A percentile compares a stretch with the other conserved stretches of the same genome.
phyloP scores from a whole-genome alignment of 1,284 basidiomycete species.

The Malassezia cuniculi region DNA sequence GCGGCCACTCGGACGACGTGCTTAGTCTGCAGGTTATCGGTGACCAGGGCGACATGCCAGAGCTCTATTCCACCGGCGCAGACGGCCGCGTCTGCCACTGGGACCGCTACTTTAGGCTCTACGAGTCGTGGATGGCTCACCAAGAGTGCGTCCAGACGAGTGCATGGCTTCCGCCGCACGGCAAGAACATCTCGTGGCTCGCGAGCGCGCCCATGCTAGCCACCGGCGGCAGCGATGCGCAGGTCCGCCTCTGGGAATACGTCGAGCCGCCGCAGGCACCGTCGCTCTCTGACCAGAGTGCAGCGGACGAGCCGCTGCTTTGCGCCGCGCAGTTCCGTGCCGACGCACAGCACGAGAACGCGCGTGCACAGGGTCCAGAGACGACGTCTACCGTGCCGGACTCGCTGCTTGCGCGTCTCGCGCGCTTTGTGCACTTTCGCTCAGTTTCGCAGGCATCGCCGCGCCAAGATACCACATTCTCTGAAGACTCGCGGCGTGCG shows the following conservation, averaged over 20 bases:
- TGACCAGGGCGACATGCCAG: slow-evolving; percentile 46
- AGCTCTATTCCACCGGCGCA: slow-evolving; percentile 23
- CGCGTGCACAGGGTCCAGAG: too few relatives aligned
- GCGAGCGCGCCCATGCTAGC: slow-evolving; percentile 15
- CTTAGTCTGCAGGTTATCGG: slow-evolving; percentile 17
- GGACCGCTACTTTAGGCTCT: slow-evolving; percentile 23
- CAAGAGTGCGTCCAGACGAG: slow-evolving; percentile 15
- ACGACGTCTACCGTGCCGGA: background rate
- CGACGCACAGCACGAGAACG: too few relatives aligned
- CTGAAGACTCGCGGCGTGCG: slow-evolving; percentile 55
- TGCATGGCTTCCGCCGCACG: slow-evolving; percentile 13
- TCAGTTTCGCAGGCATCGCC: slow-evolving; percentile 5
- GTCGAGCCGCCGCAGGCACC: too few relatives aligned
- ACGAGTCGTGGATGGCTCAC: slow-evolving; percentile 33
- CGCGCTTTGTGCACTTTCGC: slow-evolving; percentile 6
- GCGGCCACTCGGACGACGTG: slow-evolving; percentile 58
- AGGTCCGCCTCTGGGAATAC: slow-evolving; percentile 5
- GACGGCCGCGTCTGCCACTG: slow-evolving; percentile 29
- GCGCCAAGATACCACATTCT: slow-evolving; percentile 51
- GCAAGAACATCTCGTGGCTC: slow-evolving; percentile 4
- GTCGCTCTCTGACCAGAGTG: too few relatives aligned
- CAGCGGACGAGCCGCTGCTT: too few relatives aligned
- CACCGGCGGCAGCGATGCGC: slow-evolving; percentile 25
- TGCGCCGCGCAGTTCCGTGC: too few relatives aligned
- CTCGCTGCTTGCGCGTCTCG: slow-evolving; percentile 2